These are phyloP conservation scores for Aspergillus ibericus DNA, from an alignment of 2,329 filamentous ascomycete species.

Conservation along the genomic window DNA sequence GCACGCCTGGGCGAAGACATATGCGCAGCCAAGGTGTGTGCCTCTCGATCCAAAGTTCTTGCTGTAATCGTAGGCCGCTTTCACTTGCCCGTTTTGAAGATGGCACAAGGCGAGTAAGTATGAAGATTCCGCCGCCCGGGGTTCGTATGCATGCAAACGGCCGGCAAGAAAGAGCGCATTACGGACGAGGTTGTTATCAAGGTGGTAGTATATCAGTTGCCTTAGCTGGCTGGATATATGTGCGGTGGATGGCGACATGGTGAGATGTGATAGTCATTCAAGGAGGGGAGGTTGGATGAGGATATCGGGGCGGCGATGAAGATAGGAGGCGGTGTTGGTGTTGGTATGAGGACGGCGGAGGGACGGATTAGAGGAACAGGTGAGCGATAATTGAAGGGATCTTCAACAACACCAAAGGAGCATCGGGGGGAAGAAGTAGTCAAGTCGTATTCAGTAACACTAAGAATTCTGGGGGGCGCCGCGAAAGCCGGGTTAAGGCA, in stretches of 20 bases:
- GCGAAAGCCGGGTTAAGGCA: conserved; percentile 17
- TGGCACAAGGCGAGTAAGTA: conserved; percentile 85
- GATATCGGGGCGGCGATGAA: neutral
- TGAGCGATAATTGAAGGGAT: neutral
- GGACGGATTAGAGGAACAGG: neutral
- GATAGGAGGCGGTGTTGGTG: conserved; percentile 6
- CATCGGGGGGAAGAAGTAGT: conserved; percentile 15
- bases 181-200: conserved; percentile 85
- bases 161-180: conserved; percentile 95
- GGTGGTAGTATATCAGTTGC: conserved; percentile 68
- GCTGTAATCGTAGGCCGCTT: conserved; percentile 81
- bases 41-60: conserved; percentile 70
- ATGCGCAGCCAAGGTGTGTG: conserved; percentile 80
- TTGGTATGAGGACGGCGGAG: neutral
- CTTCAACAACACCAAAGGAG: conserved; percentile 8
- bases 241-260: conserved; percentile 57
- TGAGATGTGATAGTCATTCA: conserved; percentile 12
- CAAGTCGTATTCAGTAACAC: neutral
- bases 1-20: conserved; percentile 88
- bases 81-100: conserved; percentile 76
- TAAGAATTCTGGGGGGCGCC: neutral
- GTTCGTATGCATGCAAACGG: conserved; percentile 79
- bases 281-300: neutral
- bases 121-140: conserved; percentile 73
- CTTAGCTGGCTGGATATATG: conserved; percentile 62